Evolutionary conservation across 2,329 filamentous ascomycete species (phyloP).

Genomic region (Daldinia sp.): DNA sequence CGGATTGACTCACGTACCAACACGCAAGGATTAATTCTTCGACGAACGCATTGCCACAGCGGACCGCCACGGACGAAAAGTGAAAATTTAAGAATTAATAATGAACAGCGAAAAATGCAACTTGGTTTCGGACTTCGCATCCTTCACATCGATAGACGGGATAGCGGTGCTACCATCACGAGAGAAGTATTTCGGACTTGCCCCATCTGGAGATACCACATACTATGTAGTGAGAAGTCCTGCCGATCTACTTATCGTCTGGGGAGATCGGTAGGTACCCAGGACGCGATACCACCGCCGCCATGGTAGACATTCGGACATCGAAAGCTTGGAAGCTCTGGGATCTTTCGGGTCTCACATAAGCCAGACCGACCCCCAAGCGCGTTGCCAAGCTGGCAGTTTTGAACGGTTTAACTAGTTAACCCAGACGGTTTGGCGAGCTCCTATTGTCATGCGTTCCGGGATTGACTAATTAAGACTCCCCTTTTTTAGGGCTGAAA

Average conservation of each 20-base stretch:
- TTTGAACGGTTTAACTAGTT: not conserved
- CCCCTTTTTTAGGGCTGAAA: slow-evolving; percentile 30
- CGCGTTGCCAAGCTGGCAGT: not conserved
- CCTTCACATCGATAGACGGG: not conserved
- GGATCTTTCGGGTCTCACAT: slow-evolving; percentile 19
- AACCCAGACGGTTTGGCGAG: too few species aligned
- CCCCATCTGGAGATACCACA: not conserved
- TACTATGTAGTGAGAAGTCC: not conserved
- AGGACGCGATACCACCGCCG: slow-evolving; percentile 5
- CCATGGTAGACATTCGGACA: slow-evolving; percentile 2
- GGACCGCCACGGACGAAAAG: too few species aligned
- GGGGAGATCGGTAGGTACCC: not conserved
- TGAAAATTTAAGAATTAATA: not conserved
- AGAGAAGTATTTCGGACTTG: not conserved
- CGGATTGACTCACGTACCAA: not conserved
- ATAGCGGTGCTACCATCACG: not conserved
- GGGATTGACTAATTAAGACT: slow-evolving; percentile 1
- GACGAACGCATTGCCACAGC: not conserved
- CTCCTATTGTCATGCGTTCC: not conserved
- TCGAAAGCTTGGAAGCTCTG: too few species aligned
- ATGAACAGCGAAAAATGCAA: not conserved
- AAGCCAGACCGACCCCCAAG: slow-evolving; percentile 24
- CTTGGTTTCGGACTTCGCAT: not conserved
- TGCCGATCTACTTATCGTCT: not conserved
- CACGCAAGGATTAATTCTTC: not conserved